Base-by-base conservation (phyloP, 139 green algal genomes). In the Nannochloris sp. region DNA sequence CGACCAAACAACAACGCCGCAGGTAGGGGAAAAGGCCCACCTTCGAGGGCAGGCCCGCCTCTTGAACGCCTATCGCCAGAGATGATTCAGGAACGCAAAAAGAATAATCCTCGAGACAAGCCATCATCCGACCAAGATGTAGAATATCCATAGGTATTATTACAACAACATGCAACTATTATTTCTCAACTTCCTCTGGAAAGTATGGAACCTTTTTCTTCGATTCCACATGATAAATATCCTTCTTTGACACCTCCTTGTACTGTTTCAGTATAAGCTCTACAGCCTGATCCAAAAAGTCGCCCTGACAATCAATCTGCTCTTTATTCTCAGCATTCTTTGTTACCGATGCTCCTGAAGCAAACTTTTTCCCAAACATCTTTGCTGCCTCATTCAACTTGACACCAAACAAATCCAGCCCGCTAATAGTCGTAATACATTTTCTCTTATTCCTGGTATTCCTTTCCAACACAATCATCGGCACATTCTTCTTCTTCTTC, bases 341-440 rank as follows among this genome's bases (percentile, higher is more conserved):
- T 8, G 83, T 83, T 1, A 98, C 89, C 6, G 77, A 87, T 2
- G 84, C 83, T 2, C 93, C 93, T 60, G 85, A 93, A 12, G 93
- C 93, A 81, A 97, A 99, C 75, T 97, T 97, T 69, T 99, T 99
- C 58, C 93, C 93, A 66, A 97, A 94, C 27, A 94, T 63, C 80
- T 99, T 99, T 36, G 83, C 69, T 0, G 90, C 91, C 10, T 97
- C 90, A 15, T 70, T 61, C 5, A 96, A 83, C 75, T 97, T 97
- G 5, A 97, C 73, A 12, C 84, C 84, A 71, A 96, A 97, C 3
- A 73, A 61, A 24, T 97, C 90, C 25, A 98, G 63, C 1, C 92
- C 91, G 18, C 72, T 78, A 6, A 98, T 80, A 3, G 85, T 93
- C 3, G 93, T 98, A 18, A 95, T 81, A 68, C 71, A 84, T 78